Evolutionary conservation across 1,139 yeast genomes (phyloP).

Genomic region (Scheffersomyces segobiensis): DNA sequence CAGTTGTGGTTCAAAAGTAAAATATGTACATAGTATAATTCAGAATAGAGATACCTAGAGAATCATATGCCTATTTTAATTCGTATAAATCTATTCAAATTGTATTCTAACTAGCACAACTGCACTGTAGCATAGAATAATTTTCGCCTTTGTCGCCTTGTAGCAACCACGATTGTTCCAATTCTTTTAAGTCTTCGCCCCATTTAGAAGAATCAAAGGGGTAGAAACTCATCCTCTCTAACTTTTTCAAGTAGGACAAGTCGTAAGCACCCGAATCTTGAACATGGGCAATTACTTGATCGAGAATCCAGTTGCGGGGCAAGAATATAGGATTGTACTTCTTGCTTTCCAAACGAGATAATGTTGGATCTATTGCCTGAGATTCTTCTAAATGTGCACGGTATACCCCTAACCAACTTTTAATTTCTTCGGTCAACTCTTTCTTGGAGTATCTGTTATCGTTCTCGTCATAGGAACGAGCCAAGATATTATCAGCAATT

Average conservation of each 20-base stretch:
- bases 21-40: not conserved
- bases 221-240: constrained; percentile 60
- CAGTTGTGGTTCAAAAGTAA: constrained; percentile 16
- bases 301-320: constrained; percentile 85
- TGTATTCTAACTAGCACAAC: constrained; percentile 57
- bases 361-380: constrained; percentile 22
- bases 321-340: constrained; percentile 72
- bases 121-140: constrained; percentile 60
- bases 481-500: constrained; percentile 34
- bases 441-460: constrained; percentile 28
- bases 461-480: constrained; percentile 18
- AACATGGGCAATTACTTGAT: constrained; percentile 68
- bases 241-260: constrained; percentile 46
- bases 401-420: constrained; percentile 43
- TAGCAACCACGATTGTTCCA: constrained; percentile 55
- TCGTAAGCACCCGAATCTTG: constrained; percentile 38
- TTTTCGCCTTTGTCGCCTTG: constrained; percentile 48
- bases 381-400: constrained; percentile 36
- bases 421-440: constrained; percentile 31
- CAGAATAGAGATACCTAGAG: not conserved
- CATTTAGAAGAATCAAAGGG: constrained; percentile 62
- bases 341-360: constrained; percentile 42
- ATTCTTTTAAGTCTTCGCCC: constrained; percentile 62
- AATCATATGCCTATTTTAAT: not conserved
- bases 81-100: not conserved